These are phyloP conservation scores for Globisporangium paroecandrum DNA, from an alignment of 352 stramenopile genomes.

Conservation along the genomic window DNA sequence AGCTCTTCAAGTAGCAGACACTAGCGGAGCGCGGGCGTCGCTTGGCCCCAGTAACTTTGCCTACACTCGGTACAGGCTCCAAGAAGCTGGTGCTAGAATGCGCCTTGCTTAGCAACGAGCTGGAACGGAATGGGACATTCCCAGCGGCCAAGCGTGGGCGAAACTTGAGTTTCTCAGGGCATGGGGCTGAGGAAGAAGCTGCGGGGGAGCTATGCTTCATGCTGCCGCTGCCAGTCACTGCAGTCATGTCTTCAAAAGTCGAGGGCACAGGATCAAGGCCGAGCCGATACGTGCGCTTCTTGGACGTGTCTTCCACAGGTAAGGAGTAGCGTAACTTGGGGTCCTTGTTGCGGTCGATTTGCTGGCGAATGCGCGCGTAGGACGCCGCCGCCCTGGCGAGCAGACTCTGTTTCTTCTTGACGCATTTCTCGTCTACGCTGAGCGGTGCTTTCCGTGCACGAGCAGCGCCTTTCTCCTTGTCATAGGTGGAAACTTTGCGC, in stretches of 20 bases:
- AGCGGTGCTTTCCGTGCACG: slow-evolving; percentile 22
- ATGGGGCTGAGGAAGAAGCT: background rate
- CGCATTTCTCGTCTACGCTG: slow-evolving; percentile 22
- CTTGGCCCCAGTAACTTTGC: slow-evolving; percentile 49
- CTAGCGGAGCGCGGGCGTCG: slow-evolving; percentile 48
- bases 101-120: background rate
- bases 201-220: background rate
- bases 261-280: slow-evolving; percentile 43
- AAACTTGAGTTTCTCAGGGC: slow-evolving; percentile 17
- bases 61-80: slow-evolving; percentile 9
- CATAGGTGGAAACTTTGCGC: slow-evolving; percentile 10
- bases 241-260: slow-evolving; percentile 10
- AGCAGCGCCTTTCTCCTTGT: background rate
- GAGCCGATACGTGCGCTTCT: slow-evolving; percentile 47
- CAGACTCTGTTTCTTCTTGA: slow-evolving; percentile 28
- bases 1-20: slow-evolving; percentile 47
- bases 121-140: slow-evolving; percentile 14
- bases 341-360: slow-evolving; percentile 37
- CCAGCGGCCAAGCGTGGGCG: slow-evolving; percentile 35
- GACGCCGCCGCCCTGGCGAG: slow-evolving; percentile 25
- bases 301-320: slow-evolving; percentile 37
- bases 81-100: background rate
- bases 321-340: slow-evolving; percentile 42
- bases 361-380: slow-evolving; percentile 27
- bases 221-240: background rate